phyloP scores from a whole-genome alignment of 257 asterid species.

The Ocimum tenuiflorum region DNA sequence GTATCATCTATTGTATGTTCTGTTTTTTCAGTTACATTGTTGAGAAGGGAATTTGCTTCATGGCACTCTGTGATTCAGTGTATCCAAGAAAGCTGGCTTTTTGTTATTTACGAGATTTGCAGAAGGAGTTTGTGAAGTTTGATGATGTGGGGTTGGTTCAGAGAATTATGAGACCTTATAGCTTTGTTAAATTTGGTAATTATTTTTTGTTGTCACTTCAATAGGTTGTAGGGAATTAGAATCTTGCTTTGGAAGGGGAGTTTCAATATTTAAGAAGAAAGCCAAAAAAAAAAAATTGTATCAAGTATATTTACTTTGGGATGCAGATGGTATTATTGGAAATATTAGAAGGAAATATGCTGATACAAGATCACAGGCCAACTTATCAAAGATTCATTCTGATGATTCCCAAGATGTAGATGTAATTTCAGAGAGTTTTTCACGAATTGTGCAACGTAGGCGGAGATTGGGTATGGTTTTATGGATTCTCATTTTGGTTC shows the following conservation, averaged over 20 bases:
- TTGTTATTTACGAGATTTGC: slow-evolving; percentile 49
- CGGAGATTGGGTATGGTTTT: slow-evolving; percentile 35
- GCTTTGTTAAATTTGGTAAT: slow-evolving; percentile 50
- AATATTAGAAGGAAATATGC: slow-evolving; percentile 40
- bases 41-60: slow-evolving; percentile 52
- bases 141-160: slow-evolving; percentile 23
- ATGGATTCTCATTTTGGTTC: not conserved
- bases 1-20: not conserved
- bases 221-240: not conserved
- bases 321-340: slow-evolving; percentile 43
- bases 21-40: slow-evolving; percentile 40
- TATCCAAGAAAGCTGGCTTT: slow-evolving; percentile 54
- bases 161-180: slow-evolving; percentile 37
- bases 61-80: slow-evolving; percentile 40
- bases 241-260: no score
- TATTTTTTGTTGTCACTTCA: not conserved
- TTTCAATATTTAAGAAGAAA: no score
- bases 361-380: slow-evolving; percentile 56
- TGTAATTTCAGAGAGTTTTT: slow-evolving; percentile 29
- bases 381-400: slow-evolving; percentile 37
- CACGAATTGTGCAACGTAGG: slow-evolving; percentile 40
- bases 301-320: not conserved
- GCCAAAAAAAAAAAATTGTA: not conserved
- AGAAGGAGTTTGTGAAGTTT: slow-evolving; percentile 35
- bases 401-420: slow-evolving; percentile 23